These are phyloP conservation scores for Salix brachista DNA, from an alignment of 345 rosid species.

Conservation along the genomic window DNA sequence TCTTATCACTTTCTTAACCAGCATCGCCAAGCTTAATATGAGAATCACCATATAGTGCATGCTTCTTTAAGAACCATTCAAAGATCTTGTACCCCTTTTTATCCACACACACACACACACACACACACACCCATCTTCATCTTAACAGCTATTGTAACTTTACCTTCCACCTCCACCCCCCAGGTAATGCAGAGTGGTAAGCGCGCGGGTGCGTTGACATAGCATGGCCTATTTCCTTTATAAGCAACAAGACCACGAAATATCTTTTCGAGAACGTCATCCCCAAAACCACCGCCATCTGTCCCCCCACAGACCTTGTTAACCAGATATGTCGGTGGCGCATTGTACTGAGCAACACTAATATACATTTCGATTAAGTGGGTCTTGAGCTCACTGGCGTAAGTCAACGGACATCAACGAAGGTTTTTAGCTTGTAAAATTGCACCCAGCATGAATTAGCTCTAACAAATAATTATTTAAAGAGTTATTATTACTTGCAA, in stretches of 20 bases:
- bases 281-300: slow-evolving; percentile 9
- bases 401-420: slow-evolving; percentile 9
- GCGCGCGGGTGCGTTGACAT: slow-evolving; percentile 17
- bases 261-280: slow-evolving; percentile 18
- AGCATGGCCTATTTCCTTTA: slow-evolving; percentile 12
- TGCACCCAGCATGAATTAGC: neutral
- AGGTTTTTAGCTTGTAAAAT: neutral
- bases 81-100: too few species aligned
- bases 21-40: too few species aligned
- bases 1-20: too few species aligned
- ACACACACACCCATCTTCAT: neutral
- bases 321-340: slow-evolving; percentile 25
- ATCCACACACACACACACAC: too few species aligned
- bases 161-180: slow-evolving; percentile 54
- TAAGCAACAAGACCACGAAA: slow-evolving; percentile 27
- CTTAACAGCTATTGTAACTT: neutral
- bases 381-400: slow-evolving; percentile 28
- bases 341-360: slow-evolving; percentile 43
- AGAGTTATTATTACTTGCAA: slow-evolving; percentile 45
- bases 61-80: too few species aligned
- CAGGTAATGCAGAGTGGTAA: neutral
- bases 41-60: too few species aligned
- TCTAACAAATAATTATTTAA: neutral
- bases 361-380: slow-evolving; percentile 15
- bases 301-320: slow-evolving; percentile 35